Evolutionary conservation across 2,329 filamentous ascomycete species (phyloP).

Genomic region (Teratosphaeria gauchensis): DNA sequence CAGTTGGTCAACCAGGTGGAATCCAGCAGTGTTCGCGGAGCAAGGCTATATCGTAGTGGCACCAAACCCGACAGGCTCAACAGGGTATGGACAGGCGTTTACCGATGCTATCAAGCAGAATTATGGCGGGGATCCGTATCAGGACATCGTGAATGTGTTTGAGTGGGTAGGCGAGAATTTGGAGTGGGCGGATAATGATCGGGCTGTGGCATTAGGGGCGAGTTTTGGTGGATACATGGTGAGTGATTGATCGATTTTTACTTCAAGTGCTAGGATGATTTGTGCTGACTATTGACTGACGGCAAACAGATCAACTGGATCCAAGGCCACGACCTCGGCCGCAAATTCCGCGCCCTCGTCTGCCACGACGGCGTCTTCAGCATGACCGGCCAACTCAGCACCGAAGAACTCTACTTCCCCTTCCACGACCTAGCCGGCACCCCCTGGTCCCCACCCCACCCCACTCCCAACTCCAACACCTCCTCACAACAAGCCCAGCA

Average conservation of each 20-base stretch:
- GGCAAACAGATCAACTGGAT: constrained; percentile 46
- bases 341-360: constrained; percentile 78
- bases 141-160: constrained; percentile 70
- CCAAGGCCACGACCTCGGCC: constrained; percentile 72
- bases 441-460: constrained; percentile 40
- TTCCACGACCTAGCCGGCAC: constrained; percentile 43
- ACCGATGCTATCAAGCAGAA: constrained; percentile 57
- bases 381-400: constrained; percentile 21
- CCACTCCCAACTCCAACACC: background rate
- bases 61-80: constrained; percentile 22
- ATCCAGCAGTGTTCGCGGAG: constrained; percentile 21
- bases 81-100: constrained; percentile 21
- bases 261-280: background rate
- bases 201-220: constrained; percentile 65
- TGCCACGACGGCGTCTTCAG: constrained; percentile 37
- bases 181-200: constrained; percentile 56
- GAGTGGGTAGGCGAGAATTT: constrained; percentile 61
- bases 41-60: constrained; percentile 24
- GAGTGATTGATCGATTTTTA: constrained; percentile 22
- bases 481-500: constrained; percentile 5
- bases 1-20: constrained; percentile 21
- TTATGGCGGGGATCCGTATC: constrained; percentile 79
- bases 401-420: constrained; percentile 48
- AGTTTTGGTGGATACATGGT: constrained; percentile 71
- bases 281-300: background rate